These are phyloP conservation scores for Nicotiana attenuata DNA, from an alignment of 257 asterid genomes.

Conservation along the genomic window DNA sequence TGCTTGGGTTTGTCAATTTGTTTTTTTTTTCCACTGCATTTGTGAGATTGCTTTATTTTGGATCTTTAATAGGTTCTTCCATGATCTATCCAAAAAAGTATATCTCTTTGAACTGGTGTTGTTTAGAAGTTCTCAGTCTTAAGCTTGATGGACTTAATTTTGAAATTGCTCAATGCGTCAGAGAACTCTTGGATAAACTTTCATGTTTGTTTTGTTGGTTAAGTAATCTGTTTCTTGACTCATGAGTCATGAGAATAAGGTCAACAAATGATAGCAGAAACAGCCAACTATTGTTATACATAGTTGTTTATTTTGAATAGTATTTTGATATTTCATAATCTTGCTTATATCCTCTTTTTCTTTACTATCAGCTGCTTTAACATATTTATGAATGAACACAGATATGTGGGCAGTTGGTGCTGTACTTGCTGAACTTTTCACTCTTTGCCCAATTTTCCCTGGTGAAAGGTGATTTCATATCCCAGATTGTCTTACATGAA, in stretches of 20 bases:
- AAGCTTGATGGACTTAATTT: neutral
- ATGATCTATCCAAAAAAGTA: neutral
- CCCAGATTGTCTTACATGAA: conserved; percentile 14
- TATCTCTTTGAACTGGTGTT: neutral
- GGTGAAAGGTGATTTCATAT: conserved; percentile 75
- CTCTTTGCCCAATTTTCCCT: conserved; percentile 79
- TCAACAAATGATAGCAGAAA: neutral
- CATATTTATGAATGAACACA: conserved; percentile 28
- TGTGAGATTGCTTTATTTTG: neutral
- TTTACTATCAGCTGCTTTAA: conserved; percentile 6
- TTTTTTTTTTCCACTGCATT: neutral
- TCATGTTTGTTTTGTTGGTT: conserved; percentile 8
- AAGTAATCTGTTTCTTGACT: neutral
- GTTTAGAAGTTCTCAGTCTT: neutral
- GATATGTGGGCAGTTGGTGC: conserved; percentile 99
- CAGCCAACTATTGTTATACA: neutral
- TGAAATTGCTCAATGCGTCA: neutral
- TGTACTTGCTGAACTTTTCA: conserved; percentile 92
- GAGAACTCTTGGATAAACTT: neutral
- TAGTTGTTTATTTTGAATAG: neutral
- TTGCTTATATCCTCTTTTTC: conserved; percentile 8
- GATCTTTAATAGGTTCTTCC: neutral
- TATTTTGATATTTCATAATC: neutral
- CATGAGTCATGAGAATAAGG: conserved; percentile 1
- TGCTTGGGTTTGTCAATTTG: neutral